Percentiles rank a stretch among this genome's conserved stretches.
Conservation (phyloP, 78 protist species). For the Guillardia theta region DNA sequence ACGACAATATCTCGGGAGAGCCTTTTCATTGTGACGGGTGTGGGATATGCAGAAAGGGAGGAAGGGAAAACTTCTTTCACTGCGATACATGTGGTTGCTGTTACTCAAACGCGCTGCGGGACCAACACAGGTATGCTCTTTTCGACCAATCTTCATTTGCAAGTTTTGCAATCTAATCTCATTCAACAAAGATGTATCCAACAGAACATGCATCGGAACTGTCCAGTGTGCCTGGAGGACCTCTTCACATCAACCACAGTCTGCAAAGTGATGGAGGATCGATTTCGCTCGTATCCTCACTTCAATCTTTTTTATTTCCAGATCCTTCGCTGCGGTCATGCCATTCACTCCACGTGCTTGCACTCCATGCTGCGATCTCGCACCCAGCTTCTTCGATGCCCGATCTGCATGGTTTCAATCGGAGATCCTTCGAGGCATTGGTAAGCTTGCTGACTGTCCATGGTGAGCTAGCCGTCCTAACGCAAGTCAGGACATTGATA, state of each 20-base stretch:
- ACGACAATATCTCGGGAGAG: slow-evolving; percentile 24
- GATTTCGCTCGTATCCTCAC: neutral
- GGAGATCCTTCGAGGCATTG: neutral
- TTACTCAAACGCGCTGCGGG: neutral
- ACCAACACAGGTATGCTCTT: slow-evolving; percentile 38
- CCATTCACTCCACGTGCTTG: slow-evolving; percentile 33
- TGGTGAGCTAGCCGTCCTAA: no score
- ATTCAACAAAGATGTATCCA: no score
- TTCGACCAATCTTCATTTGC: neutral
- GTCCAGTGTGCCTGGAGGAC: slow-evolving; percentile 58
- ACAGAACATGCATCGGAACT: slow-evolving; percentile 15
- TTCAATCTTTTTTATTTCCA: neutral
- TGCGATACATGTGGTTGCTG: slow-evolving; percentile 49
- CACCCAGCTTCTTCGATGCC: neutral
- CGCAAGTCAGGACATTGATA: neutral
- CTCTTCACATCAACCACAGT: slow-evolving; percentile 7
- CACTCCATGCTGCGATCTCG: neutral
- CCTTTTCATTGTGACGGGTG: slow-evolving; percentile 54
- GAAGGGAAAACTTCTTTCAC: slow-evolving; percentile 48
- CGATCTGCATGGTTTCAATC: neutral
- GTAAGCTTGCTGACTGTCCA: no score
- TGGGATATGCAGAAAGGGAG: slow-evolving; percentile 59
- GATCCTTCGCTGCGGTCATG: slow-evolving; percentile 42
- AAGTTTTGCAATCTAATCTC: no score
- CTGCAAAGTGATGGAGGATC: no score